Evolutionary conservation across 176 grass and related monocot genomes (phyloP), one percentile per base, ranked within the genome.

Genomic region (Microstegium vimineum): DNA sequence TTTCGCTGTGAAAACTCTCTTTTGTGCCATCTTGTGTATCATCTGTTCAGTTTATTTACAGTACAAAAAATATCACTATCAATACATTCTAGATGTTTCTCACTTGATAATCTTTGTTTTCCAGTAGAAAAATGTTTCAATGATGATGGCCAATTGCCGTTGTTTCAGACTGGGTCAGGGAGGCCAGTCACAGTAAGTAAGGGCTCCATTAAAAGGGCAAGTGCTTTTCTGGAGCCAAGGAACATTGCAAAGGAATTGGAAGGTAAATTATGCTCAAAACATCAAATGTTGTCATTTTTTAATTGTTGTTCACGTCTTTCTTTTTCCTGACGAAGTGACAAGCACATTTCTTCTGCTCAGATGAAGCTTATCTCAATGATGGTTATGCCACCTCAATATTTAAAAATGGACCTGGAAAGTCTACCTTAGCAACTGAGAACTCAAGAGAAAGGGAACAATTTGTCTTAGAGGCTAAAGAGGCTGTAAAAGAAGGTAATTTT

Each of bases 171-270:
- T 66, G 75, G 89, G 23, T 57, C 41, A 43, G 89, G 84, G 69
- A 81, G 77, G 62, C 10, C 78, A 65, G 82, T 94, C 74, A 82
- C 60, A 73, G 68, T 83, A 69, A 94, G 87, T 68, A 86, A 94
- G 84, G 80, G 57, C 76, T 87, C 90, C 68, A 76, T 89, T 69
- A 77, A 83, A 71, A 92, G 88, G 76, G 92, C 86, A 78, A 79
- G 38, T 63, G 12, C 28, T 54, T 22, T 83, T 92, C 70, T 92
- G 73, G 87, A 94, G 81, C 85, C 81, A 82, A 84, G 90, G 61
- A 90, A 90, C 69, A 90, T 90, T 74, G 73, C 78, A 38, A 85
- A 82, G 68, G 90, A 81, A 68, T 62, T 91, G 77, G 82, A 88
- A 88, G 90, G 90, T 85, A 81, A 65, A 36, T 85, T 76, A 47